Conservation (phyloP, 2,329 filamentous ascomycete genomes). For the Cryoendolithus antarcticus region DNA sequence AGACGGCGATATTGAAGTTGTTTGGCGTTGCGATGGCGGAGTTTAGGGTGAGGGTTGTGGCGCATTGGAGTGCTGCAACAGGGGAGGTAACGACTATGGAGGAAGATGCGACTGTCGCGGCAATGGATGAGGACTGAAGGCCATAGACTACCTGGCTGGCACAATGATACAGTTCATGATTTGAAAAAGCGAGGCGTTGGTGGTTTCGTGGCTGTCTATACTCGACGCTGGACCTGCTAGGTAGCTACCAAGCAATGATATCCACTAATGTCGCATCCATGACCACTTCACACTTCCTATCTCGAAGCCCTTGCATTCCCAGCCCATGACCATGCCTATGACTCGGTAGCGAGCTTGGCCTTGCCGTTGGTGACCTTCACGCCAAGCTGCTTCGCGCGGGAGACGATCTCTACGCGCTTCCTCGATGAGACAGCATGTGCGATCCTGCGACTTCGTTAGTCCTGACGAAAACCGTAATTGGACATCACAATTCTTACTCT, state of each 20-base stretch:
- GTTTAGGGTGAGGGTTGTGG: conserved; percentile 71
- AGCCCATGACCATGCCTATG: conserved; percentile 29
- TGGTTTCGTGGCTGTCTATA: conserved; percentile 8
- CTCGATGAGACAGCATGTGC: conserved; percentile 94
- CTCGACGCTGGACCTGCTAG: neutral
- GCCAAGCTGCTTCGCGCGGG: conserved; percentile 92
- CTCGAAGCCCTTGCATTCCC: conserved; percentile 4
- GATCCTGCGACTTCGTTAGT: conserved; percentile 54
- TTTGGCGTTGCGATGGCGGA: conserved; percentile 85
- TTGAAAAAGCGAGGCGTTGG: conserved; percentile 19
- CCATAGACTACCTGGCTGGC: conserved; percentile 3
- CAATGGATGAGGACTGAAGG: conserved; percentile 4
- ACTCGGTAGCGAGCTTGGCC: conserved; percentile 96
- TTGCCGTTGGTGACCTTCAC: conserved; percentile 99
- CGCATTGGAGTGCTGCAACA: conserved; percentile 31
- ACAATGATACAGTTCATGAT: conserved; percentile 6
- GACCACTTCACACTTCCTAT: too few relatives aligned
- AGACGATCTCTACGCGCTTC: conserved; percentile 97
- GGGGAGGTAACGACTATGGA: conserved; percentile 23
- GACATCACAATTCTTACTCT: conserved; percentile 55
- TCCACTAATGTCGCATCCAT: too few relatives aligned
- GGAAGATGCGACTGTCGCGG: conserved; percentile 4
- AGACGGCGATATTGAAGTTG: conserved; percentile 86
- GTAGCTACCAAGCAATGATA: too few relatives aligned
- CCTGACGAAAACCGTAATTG: too few relatives aligned